These are phyloP conservation scores for Pisolithus sp. DNA, from an alignment of 768 basidiomycete genomes.

Conservation along the genomic window DNA sequence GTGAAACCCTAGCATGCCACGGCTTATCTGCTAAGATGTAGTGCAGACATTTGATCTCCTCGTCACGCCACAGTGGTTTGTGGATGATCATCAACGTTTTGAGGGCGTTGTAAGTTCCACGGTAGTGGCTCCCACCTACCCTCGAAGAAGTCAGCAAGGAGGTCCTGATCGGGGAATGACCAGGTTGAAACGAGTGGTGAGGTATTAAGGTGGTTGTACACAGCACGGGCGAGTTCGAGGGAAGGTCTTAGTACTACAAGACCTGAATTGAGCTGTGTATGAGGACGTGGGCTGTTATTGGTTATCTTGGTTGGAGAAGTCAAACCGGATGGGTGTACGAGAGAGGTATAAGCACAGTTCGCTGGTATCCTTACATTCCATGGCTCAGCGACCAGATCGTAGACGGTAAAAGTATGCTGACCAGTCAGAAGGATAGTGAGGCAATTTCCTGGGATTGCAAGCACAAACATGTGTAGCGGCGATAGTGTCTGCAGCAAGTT, in stretches of 20 bases:
- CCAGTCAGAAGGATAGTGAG: constrained; percentile 91
- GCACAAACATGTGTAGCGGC: constrained; percentile 88
- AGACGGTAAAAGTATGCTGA: constrained; percentile 17
- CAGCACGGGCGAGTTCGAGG: constrained; percentile 38
- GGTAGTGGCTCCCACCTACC: constrained; percentile 74
- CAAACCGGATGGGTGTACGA: constrained; percentile 39
- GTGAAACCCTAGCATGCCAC: constrained; percentile 54
- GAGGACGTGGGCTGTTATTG: constrained; percentile 56
- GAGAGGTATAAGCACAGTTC: constrained; percentile 78
- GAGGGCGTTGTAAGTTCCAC: constrained; percentile 89
- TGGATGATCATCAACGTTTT: constrained; percentile 80
- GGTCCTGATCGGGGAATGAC: constrained; percentile 90
- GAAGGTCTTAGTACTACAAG: constrained; percentile 83
- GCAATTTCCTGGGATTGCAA: constrained; percentile 82
- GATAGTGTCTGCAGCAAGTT: constrained; percentile 62
- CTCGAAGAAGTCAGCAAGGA: constrained; percentile 73
- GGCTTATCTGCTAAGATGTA: constrained; percentile 86
- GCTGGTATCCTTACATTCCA: constrained; percentile 64
- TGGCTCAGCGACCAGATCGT: background rate
- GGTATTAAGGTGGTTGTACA: constrained; percentile 40
- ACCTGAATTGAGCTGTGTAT: constrained; percentile 85
- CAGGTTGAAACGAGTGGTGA: constrained; percentile 48
- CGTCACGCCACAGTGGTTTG: constrained; percentile 72
- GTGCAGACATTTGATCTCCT: constrained; percentile 80
- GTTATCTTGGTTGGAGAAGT: constrained; percentile 39